These are phyloP conservation scores for Diddensiella transvaalensis DNA, from an alignment of 805 yeast species.

Conservation along the genomic window DNA sequence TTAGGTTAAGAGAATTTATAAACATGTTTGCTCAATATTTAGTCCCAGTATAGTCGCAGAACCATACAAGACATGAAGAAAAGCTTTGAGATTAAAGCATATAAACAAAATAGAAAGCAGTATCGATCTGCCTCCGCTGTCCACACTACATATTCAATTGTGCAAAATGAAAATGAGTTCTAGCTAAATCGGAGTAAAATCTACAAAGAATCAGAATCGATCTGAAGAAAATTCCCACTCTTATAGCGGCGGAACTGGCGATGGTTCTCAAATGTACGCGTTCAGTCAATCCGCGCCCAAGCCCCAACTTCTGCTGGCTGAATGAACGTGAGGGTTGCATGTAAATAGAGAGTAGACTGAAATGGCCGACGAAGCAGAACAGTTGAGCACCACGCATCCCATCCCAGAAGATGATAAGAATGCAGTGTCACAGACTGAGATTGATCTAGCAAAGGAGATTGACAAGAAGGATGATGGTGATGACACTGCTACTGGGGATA, in stretches of 20 bases:
- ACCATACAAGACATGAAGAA: too few relatives aligned
- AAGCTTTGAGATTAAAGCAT: background rate
- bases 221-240: too few relatives aligned
- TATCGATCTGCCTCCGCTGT: constrained; percentile 47
- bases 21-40: background rate
- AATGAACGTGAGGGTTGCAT: too few relatives aligned
- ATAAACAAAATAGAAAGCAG: background rate
- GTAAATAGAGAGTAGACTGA: too few relatives aligned
- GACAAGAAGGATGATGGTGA: background rate
- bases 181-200: constrained; percentile 40
- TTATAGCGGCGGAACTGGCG: too few relatives aligned
- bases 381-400: constrained; percentile 6
- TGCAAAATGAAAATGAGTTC: constrained; percentile 37
- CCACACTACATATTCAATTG: constrained; percentile 42
- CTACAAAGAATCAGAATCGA: constrained; percentile 25
- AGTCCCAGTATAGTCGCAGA: too few relatives aligned
- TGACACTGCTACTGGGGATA: constrained; percentile 11
- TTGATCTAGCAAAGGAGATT: constrained; percentile 5
- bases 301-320: too few relatives aligned
- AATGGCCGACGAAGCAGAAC: constrained; percentile 9
- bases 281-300: too few relatives aligned
- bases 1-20: background rate
- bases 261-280: too few relatives aligned
- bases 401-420: background rate
- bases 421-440: background rate